Evolutionary conservation across 176 grass and related monocot genomes (phyloP).

Genomic region (Triticum dicoccoides): DNA sequence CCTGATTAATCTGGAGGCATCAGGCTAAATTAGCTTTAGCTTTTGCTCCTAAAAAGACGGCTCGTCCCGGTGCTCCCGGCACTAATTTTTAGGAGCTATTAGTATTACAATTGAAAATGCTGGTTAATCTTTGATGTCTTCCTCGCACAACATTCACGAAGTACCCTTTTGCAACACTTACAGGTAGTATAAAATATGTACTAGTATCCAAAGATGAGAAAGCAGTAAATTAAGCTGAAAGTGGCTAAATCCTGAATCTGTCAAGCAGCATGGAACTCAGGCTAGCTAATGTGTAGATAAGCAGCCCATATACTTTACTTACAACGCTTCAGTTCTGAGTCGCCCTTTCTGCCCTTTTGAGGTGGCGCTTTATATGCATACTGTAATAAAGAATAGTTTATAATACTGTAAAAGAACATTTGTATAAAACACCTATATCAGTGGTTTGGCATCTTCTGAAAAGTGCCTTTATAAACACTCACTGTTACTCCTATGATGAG

Average conservation of each 20-base stretch:
- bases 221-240: neutral
- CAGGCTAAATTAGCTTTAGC: constrained; percentile 11
- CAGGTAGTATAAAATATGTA: constrained; percentile 1
- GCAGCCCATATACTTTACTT: neutral
- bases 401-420: neutral
- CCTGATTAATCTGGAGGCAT: neutral
- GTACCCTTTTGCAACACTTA: neutral
- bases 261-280: constrained; percentile 6
- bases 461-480: constrained; percentile 3
- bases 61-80: neutral
- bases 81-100: constrained; percentile 5
- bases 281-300: constrained; percentile 10
- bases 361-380: neutral
- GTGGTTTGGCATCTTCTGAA: constrained; percentile 9
- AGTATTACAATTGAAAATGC: neutral
- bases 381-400: neutral
- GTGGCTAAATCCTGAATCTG: constrained; percentile 26
- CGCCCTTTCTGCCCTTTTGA: constrained; percentile 13
- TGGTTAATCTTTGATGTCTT: neutral
- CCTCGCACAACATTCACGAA: neutral
- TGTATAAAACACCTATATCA: neutral
- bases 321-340: neutral
- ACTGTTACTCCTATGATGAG: neutral
- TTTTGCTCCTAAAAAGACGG: constrained; percentile 26
- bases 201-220: neutral